Base-by-base conservation (phyloP, 106 monocot genomes). In the Phalaenopsis equestris region DNA sequence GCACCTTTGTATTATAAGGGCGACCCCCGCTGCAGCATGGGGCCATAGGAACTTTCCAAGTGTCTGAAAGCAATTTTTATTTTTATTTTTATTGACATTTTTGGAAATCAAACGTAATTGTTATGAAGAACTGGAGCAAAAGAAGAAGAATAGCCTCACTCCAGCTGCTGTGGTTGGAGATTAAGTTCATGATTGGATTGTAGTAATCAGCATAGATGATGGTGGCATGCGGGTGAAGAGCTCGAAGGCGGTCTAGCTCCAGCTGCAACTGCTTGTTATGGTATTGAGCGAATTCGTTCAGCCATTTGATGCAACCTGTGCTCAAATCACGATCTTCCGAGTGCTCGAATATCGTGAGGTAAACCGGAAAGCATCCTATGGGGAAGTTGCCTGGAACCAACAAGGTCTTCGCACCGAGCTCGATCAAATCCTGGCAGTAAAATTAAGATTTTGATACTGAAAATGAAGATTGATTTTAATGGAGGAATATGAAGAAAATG, bases 191-290 rank as follows among this genome's bases (percentile, higher is more conserved):
- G 18, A 73, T 16, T 0, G 88, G 82, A 4, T 48, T 70, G 79
- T 90, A 96, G 79, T 90, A 96, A 52, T 93, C 90, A 5, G 88
- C 94, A 64, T 92, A 95, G 46, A 88, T 87, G 55, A 92, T 89
- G 64, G 81, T 85, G 8, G 83, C 87, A 10, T 82, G 55, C 4
- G 92, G 90, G 68, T 90, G 55, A 46, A 38, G 77, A 1, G 21
- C 24, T 16, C 86, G 83, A 17, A 90, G 70, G 12, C 8, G 55
- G 1, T 79, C 55, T 1, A 95, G 41, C 52, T 88, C 90, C 24
- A 77, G 10, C 8, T 17, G 16, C 10, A 95, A 84, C 3, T 56
- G 75, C 1, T 8, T 47, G 79, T 95, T 87, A 42, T 90, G 86
- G 76, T 84, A 78, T 61, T 79, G 67, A 1, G 88, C 56, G 1